Evolutionary conservation across 805 yeast genomes (phyloP).

Genomic region (Maudiozyma pseudohumilis): DNA sequence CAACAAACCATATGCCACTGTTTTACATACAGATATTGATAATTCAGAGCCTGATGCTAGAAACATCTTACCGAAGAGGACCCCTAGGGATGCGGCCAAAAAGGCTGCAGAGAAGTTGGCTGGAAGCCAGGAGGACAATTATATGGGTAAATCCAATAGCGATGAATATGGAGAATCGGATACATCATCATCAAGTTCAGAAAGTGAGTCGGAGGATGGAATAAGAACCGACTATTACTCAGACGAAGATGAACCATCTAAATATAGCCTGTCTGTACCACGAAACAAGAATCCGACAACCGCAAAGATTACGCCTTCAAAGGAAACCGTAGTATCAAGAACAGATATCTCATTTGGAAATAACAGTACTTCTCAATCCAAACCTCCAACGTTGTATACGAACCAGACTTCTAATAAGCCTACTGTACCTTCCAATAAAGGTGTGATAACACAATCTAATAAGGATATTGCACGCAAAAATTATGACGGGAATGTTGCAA

Average conservation of each 20-base stretch:
- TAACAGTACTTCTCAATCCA: too few relatives aligned
- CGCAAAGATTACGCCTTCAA: background rate
- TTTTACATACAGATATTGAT: conserved; percentile 22
- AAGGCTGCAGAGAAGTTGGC: conserved; percentile 23
- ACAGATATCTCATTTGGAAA: too few relatives aligned
- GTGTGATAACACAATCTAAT: too few relatives aligned
- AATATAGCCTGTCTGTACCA: too few relatives aligned
- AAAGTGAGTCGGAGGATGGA: conserved; percentile 3
- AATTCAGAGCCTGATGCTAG: conserved; percentile 26
- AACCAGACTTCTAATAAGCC: too few relatives aligned
- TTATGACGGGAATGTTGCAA: too few relatives aligned
- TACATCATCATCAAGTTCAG: conserved; percentile 3
- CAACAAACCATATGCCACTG: conserved; percentile 24
- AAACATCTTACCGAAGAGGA: conserved; percentile 21
- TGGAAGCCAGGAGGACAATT: conserved; percentile 6
- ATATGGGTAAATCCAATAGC: too few relatives aligned
- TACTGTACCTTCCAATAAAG: too few relatives aligned
- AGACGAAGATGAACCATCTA: too few relatives aligned
- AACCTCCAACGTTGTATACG: too few relatives aligned
- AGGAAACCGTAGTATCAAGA: too few relatives aligned
- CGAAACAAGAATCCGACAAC: background rate
- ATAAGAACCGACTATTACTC: conserved; percentile 6
- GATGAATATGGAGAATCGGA: background rate
- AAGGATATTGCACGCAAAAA: too few relatives aligned
- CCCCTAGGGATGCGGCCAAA: conserved; percentile 25